Conservation (phyloP, 306 rosid species). For the Citrullus amarus region DNA sequence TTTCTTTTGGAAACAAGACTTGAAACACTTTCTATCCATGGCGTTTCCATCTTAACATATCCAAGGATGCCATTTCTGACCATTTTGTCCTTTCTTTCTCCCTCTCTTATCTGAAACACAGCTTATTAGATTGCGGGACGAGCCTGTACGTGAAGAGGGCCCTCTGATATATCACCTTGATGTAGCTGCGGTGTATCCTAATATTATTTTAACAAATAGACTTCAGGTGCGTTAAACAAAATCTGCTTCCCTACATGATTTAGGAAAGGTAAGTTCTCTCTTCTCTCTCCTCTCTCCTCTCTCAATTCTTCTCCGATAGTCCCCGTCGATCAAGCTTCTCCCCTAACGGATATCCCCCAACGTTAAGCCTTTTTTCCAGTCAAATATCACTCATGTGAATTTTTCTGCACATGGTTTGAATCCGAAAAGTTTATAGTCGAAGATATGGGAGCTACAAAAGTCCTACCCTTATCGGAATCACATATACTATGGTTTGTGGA, state of each 20-base stretch:
- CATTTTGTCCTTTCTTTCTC: neutral
- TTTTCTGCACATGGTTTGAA: no score
- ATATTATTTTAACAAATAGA: conserved; percentile 88
- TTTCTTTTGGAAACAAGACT: neutral
- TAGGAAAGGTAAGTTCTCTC: no score
- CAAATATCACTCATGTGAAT: no score
- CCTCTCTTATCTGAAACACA: conserved; percentile 23
- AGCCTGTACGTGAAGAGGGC: conserved; percentile 70
- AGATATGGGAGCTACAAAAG: no score
- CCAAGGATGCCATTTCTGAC: neutral
- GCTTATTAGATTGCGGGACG: conserved; percentile 67
- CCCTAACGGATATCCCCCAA: no score
- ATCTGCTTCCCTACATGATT: neutral
- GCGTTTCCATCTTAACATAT: neutral
- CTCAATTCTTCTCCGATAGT: no score
- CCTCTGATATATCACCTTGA: conserved; percentile 96
- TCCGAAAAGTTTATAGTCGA: no score
- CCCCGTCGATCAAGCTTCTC: no score
- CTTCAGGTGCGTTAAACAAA: conserved; percentile 62
- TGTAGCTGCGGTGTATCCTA: conserved; percentile 99
- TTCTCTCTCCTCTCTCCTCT: no score
- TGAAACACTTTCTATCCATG: neutral
- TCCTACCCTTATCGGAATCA: no score
- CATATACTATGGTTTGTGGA: no score
- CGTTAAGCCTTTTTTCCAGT: no score